Base-by-base conservation (phyloP, 2,329 filamentous ascomycete genomes). In the Balansia obtecta region DNA sequence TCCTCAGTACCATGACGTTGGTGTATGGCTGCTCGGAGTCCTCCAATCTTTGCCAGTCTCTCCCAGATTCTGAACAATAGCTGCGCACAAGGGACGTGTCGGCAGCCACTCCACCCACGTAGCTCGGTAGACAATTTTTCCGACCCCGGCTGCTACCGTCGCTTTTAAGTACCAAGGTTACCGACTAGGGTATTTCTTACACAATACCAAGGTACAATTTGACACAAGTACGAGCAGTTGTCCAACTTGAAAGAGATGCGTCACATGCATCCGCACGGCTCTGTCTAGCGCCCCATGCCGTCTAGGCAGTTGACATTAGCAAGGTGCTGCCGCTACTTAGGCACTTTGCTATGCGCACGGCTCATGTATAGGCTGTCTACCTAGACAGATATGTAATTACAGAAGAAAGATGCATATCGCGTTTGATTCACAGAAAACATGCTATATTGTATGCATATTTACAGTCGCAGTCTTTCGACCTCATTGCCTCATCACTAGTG, bases 1-100 rank as follows among this genome's bases (percentile, higher is more conserved):
- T 79, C 69, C 76, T 73, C 57, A 77, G 59, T 60, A 80, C 78
- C 78, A 81, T 82, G 56, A 61, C 65, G 65, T 61, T 50, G 44
- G 30, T 15, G 27, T 30, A 33, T 45, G 27, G 18, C 41, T 33
- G 47, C 46, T 47, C 18, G 30, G 32, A 49, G 22, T 44, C 6
- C 47, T 43, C 32, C 34, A 32, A 32, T 15, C 20, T 49, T 46
- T 46, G 11, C 22, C 48, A 40, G 44, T 34, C 37, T 34, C 37
- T 15, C 22, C 27, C 46, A 44, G 46, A 49, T 30, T 46, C 46
- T 13, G 22, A 27, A 40, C 32, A 38, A 39, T 37, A 27, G 32
- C 12, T 11, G 18, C 15, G 27, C 20, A 34, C 37, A 52, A 42
- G 46, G 30, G 46, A 13, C 27, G 27, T 18, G 27, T 18, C n/a